Base-by-base conservation (phyloP, 805 yeast genomes). In the Starmerella floris region DNA sequence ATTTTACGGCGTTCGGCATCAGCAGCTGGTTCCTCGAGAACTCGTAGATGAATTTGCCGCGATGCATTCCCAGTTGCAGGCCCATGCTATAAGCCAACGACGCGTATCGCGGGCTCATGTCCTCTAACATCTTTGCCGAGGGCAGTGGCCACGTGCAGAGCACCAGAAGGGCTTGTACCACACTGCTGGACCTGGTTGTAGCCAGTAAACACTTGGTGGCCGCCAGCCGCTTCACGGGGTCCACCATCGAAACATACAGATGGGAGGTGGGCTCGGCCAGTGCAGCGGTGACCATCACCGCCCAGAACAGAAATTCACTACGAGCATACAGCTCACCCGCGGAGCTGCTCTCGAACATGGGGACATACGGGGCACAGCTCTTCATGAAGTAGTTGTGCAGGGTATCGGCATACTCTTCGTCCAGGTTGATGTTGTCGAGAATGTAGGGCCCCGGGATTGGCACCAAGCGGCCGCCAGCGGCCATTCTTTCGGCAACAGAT, bases 141-240 rank as follows among this genome's bases (percentile, higher is more conserved):
- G 96, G 96, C 35, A 87, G 61, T 0, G 95, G 95, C 96, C 96
- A 87, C 15, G 76, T 76, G 23, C 87, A 76, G 23, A 87, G 65
- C n/a, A 87, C 79, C 22, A 87, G 63, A 31, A 87, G 65, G 0
- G 95, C 94, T 57, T 87, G 96, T 6, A 87, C 83, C 31, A 87
- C 87, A 59, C 87, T 95, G 0, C 95, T 83, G 2, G 94, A 82
- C 56, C 96, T 70, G 2, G 96, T 95, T 0, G 96, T 87, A 44
- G 87, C 67, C 38, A 85, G 75, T 93, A 95, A 83, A 62, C 95
- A 84, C 0, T 93, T 83, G 55, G 83, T 94, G 41, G 83, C 83
- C 0, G 94, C 94, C 51, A 85, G 64, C 55, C 83, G 91, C 55
- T 82, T 83, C 51, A 87, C 81, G 33, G 83, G 66, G 2, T 83